These are phyloP conservation scores for Protea cynaroides DNA, from an alignment of 164 flowering plant genomes.

Conservation along the genomic window DNA sequence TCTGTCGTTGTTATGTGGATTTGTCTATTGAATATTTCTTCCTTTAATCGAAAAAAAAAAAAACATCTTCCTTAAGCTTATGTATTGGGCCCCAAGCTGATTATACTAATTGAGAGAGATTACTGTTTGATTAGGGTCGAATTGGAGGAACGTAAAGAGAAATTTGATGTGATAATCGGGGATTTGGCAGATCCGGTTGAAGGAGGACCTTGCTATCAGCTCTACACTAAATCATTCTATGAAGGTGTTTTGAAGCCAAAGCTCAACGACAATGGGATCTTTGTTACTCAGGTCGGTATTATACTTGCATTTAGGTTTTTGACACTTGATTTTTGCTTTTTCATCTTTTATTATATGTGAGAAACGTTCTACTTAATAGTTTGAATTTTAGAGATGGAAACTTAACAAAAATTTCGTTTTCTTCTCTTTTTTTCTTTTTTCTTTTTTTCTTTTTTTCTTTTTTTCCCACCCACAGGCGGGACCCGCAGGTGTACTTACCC, in stretches of 20 bases:
- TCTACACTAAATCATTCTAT: slow-evolving; percentile 85
- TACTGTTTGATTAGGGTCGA: slow-evolving; percentile 38
- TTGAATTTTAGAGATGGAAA: too few species aligned
- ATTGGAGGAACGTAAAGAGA: slow-evolving; percentile 49
- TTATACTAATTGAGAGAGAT: background rate
- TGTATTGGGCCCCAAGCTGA: background rate
- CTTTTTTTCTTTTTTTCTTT: background rate
- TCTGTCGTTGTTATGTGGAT: background rate
- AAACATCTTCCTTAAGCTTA: too few species aligned
- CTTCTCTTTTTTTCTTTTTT: background rate
- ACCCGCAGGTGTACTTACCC: slow-evolving; percentile 87
- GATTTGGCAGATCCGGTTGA: slow-evolving; percentile 88
- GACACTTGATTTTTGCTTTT: background rate
- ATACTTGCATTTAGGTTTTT: background rate
- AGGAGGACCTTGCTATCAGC: slow-evolving; percentile 86
- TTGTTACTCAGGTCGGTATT: slow-evolving; percentile 73
- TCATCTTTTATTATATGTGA: background rate
- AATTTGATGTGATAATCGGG: slow-evolving; percentile 72
- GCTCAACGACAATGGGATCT: slow-evolving; percentile 73
- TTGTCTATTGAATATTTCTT: background rate
- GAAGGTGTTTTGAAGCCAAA: slow-evolving; percentile 66
- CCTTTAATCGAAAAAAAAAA: too few species aligned
- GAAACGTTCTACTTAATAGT: background rate
- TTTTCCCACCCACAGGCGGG: slow-evolving; percentile 55
- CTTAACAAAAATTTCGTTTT: too few species aligned